Evolutionary conservation across 2,329 filamentous ascomycete species (phyloP).

Genomic region (Juglanconis oblonga): DNA sequence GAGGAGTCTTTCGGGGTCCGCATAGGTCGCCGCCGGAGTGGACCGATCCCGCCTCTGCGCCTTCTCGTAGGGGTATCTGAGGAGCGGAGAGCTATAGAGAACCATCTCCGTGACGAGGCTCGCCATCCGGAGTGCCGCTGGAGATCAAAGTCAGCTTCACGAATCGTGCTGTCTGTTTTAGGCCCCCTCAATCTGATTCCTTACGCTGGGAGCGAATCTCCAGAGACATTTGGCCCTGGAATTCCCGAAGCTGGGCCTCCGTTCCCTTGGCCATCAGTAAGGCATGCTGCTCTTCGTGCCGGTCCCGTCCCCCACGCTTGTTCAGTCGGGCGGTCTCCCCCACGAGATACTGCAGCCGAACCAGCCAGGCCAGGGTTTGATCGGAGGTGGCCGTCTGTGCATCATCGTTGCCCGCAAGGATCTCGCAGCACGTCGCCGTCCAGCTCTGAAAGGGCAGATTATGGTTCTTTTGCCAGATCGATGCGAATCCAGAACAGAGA

Average conservation of each 20-base stretch:
- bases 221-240: conserved; percentile 34
- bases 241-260: conserved; percentile 43
- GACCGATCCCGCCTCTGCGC: background rate
- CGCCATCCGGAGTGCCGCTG: conserved; percentile 33
- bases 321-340: conserved; percentile 31
- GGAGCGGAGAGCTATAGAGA: conserved; percentile 36
- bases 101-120: conserved; percentile 37
- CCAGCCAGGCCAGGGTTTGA: conserved; percentile 40
- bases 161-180: background rate
- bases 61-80: conserved; percentile 23
- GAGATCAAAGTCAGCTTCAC: conserved; percentile 4
- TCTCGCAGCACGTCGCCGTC: conserved; percentile 42
- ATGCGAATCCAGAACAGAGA: conserved; percentile 33
- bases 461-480: conserved; percentile 35
- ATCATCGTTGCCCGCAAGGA: conserved; percentile 36
- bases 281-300: conserved; percentile 37
- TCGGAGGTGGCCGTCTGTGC: conserved; percentile 35
- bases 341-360: conserved; percentile 38
- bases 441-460: conserved; percentile 38
- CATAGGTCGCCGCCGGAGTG: background rate
- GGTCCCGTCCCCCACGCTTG: conserved; percentile 12
- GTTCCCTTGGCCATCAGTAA: conserved; percentile 45
- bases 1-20: conserved; percentile 19
- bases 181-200: conserved; percentile 1
- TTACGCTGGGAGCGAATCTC: conserved; percentile 29